Percentiles rank a stretch among this genome's conserved stretches.
These are phyloP conservation scores for Hyparrhenia diplandra DNA, from an alignment of 176 grass and related monocot genomes.

Conservation along the genomic window DNA sequence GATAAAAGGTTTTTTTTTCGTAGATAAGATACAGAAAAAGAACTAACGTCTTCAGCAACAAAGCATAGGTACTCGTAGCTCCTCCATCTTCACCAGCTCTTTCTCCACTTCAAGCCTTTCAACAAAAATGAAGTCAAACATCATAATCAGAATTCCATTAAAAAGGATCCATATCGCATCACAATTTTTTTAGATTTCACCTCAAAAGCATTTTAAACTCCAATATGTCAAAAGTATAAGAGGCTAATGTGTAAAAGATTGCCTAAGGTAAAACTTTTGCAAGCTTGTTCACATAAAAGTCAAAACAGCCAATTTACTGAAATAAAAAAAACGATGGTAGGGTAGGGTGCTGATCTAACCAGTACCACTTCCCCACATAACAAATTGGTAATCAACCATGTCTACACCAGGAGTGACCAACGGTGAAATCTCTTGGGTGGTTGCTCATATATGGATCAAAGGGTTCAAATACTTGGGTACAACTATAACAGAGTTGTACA, in stretches of 20 bases:
- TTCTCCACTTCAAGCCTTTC: background rate
- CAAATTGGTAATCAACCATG: too few relatives aligned
- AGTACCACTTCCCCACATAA: too few relatives aligned
- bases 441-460: background rate
- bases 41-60: too few relatives aligned
- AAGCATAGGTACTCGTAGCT: too few relatives aligned
- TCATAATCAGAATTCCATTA: background rate
- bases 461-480: background rate
- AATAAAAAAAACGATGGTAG: too few relatives aligned
- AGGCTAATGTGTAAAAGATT: background rate
- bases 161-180: too few relatives aligned
- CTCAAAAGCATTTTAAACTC: background rate
- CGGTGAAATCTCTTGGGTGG: background rate
- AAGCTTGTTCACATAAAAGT: background rate
- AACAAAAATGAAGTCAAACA: background rate
- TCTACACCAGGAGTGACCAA: background rate
- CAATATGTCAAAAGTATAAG: background rate
- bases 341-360: too few relatives aligned
- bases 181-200: background rate
- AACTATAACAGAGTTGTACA: background rate
- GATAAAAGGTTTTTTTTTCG: too few relatives aligned
- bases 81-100: background rate
- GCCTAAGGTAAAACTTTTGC: background rate
- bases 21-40: too few relatives aligned
- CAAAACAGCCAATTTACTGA: too few relatives aligned